Percentiles rank a stretch among this genome's conserved stretches.
Conservation (phyloP, 2,329 filamentous ascomycete species). For the Cercospora zeina region DNA sequence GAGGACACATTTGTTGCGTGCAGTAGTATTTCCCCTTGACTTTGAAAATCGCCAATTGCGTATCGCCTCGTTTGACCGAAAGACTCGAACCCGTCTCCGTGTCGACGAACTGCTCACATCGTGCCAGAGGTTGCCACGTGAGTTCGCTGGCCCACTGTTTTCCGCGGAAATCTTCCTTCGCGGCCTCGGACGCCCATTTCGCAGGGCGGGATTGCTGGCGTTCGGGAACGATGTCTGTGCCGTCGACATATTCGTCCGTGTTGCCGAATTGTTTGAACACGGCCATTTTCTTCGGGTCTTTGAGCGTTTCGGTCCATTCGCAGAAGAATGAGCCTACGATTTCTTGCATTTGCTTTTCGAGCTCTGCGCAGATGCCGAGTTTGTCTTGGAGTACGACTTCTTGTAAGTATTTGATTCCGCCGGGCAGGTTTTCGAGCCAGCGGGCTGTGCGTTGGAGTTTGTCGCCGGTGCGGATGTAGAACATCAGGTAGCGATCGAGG, state of each 20-base stretch:
- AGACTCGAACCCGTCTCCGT: constrained; percentile 71
- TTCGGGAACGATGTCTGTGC: constrained; percentile 69
- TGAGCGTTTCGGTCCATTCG: constrained; percentile 85
- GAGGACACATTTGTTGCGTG: constrained; percentile 92
- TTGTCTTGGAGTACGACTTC: constrained; percentile 83
- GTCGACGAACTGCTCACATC: constrained; percentile 67
- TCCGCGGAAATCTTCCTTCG: constrained; percentile 70
- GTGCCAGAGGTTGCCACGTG: constrained; percentile 78
- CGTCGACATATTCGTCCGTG: constrained; percentile 66
- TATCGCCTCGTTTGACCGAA: constrained; percentile 81
- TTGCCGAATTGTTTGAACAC: constrained; percentile 84
- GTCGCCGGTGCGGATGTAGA: constrained; percentile 91
- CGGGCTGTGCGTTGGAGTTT: constrained; percentile 84
- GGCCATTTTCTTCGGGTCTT: constrained; percentile 64
- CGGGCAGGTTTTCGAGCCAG: constrained; percentile 82
- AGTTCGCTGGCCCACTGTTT: constrained; percentile 64
- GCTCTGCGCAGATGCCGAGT: constrained; percentile 77
- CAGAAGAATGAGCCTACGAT: constrained; percentile 83
- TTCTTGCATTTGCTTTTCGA: constrained; percentile 85
- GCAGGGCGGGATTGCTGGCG: constrained; percentile 72
- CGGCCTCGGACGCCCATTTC: constrained; percentile 71
- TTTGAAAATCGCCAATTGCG: constrained; percentile 84
- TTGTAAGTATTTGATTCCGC: constrained; percentile 78
- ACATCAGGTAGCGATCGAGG: constrained; percentile 84
- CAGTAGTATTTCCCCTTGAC: constrained; percentile 78